Base-by-base conservation (phyloP, 257 asterid species). In the Fraxinus quadrangulata region DNA sequence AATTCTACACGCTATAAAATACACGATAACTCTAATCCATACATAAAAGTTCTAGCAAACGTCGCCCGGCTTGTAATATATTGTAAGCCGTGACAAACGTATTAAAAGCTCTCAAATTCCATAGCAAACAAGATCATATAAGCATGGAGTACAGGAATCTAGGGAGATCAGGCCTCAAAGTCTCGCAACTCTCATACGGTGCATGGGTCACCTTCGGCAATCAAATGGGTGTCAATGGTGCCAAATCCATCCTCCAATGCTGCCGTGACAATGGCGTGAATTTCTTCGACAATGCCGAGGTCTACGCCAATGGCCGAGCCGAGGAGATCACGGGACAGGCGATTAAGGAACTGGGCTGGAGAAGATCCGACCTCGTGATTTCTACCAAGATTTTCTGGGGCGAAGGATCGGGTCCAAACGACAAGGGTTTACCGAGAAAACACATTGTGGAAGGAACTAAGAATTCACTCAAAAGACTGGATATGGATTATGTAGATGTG, bases 301-400 rank as follows among this genome's bases (percentile, higher is more conserved):
- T 96, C 8, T 92, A 96, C 84, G 98, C 98, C 40, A 96, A 92
- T 21, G 99, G 98, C 66, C 89, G 97, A 7, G 98, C 98, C 33
- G 98, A 96, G 83, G 98, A 96, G 84, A 96, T 92, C 90, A 92
- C 92, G 99, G 99, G 99, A 0, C 98, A 93, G 74, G 98, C 99
- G 0, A 92, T 93, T 19, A 87, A 91, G 80, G 99, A 93, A 80
- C 90, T 96, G 5, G 99, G 99, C 0, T 96, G 97, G 98, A 93
- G 92, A 87, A 76, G 98, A 75, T 89, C 95, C 17, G 98, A 96
- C 75, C 75, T 96, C n/a, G 98, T 96, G 14, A 75, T 96, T 42
- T 89, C 97, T 72, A 96, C 99, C 17, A 96, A 96, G 96, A 92
- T 96, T 80, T 96, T 96, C 86, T 96, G 99, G 99, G 99, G 99